These are phyloP conservation scores for Boletus semigastroideus DNA, from an alignment of 1,284 basidiomycete genomes.

Conservation along the genomic window DNA sequence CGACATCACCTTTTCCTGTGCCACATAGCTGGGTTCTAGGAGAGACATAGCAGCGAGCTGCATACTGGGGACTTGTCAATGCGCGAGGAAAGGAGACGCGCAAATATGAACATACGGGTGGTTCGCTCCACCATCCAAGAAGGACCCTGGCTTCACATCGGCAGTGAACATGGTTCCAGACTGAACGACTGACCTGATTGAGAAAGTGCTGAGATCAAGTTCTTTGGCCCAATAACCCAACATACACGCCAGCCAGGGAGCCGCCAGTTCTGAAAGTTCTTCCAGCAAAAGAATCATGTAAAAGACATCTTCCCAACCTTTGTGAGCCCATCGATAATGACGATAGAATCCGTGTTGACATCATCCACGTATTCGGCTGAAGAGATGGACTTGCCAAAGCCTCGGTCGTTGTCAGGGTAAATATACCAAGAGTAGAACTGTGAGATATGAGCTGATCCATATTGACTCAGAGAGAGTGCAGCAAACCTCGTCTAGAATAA, in stretches of 20 bases:
- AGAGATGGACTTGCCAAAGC: conserved; percentile 78
- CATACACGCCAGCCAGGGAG: conserved; percentile 92
- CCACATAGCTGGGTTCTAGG: conserved; percentile 68
- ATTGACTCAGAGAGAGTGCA: background rate
- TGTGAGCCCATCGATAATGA: conserved; percentile 91
- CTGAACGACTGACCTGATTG: conserved; percentile 62
- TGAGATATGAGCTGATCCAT: background rate
- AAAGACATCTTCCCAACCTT: conserved; percentile 52
- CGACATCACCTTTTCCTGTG: conserved; percentile 60
- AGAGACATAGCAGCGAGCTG: conserved; percentile 85
- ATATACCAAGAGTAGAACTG: conserved; percentile 93
- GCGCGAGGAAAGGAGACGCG: background rate
- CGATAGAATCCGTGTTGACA: conserved; percentile 77
- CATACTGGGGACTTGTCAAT: conserved; percentile 45
- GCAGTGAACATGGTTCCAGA: background rate
- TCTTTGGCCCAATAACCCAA: conserved; percentile 96
- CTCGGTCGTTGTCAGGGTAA: conserved; percentile 76
- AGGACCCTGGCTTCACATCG: conserved; percentile 53
- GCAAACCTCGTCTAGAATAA: conserved; percentile 84
- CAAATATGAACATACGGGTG: conserved; percentile 62
- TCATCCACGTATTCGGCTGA: conserved; percentile 84
- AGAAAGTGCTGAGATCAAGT: conserved; percentile 80
- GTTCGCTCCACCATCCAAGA: conserved; percentile 87
- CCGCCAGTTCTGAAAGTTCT: conserved; percentile 68
- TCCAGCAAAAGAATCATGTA: background rate